Evolutionary conservation across 768 basidiomycete species (phyloP).

Genomic region (Russula sp.): DNA sequence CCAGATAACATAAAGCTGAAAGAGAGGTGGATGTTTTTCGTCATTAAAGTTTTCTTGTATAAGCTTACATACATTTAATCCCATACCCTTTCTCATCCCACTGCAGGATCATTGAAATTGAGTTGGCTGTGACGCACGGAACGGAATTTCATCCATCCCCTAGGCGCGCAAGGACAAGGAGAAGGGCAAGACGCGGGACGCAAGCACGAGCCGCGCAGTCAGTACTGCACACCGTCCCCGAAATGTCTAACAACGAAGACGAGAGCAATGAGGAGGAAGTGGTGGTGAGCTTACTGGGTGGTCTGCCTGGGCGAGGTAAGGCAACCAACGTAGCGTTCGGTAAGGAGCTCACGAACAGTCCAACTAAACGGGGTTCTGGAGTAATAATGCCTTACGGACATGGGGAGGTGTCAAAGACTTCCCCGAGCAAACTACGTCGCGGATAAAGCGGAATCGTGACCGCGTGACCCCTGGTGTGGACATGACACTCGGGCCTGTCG

Average conservation of each 20-base stretch:
- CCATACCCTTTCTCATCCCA: slow-evolving; percentile 24
- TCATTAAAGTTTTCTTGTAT: slow-evolving; percentile 56
- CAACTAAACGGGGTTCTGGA: slow-evolving; percentile 9
- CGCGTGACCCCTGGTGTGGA: background rate
- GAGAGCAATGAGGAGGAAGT: slow-evolving; percentile 25
- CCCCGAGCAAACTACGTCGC: slow-evolving; percentile 35
- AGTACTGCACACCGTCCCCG: slow-evolving; percentile 20
- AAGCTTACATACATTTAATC: slow-evolving; percentile 22
- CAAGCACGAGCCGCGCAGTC: background rate
- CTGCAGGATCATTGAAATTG: slow-evolving; percentile 71
- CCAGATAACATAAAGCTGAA: slow-evolving; percentile 81
- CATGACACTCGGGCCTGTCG: background rate
- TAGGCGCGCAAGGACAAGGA: slow-evolving; percentile 36
- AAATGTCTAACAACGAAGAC: background rate
- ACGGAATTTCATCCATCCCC: slow-evolving; percentile 53
- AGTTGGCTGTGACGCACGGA: slow-evolving; percentile 64
- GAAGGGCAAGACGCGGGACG: slow-evolving; percentile 24
- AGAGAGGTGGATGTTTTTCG: slow-evolving; percentile 80
- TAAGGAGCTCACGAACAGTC: slow-evolving; percentile 20
- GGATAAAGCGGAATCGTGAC: slow-evolving; percentile 17
- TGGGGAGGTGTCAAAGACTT: slow-evolving; percentile 22
- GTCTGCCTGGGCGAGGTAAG: slow-evolving; percentile 18
- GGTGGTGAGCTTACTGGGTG: slow-evolving; percentile 15
- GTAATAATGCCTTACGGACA: slow-evolving; percentile 2
- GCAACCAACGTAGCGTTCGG: slow-evolving; percentile 10